Conservation (phyloP, 73 alveolate genomes). For the Symbiodinium natans region DNA sequence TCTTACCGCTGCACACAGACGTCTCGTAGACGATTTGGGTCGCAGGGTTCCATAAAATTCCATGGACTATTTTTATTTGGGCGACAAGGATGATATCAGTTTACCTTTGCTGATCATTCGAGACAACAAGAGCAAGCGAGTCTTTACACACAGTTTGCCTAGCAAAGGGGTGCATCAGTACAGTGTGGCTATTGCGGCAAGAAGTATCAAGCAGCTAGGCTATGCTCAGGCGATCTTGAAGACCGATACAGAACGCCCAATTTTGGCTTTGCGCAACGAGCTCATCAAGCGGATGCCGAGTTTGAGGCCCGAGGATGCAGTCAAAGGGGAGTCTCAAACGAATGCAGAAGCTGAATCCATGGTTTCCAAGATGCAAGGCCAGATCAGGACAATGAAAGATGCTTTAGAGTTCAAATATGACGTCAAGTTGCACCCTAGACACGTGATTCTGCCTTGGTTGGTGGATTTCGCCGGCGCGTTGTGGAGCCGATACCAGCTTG, state of each 20-base stretch:
- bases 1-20: not conserved
- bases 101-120: slow-evolving; percentile 10
- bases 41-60: not conserved
- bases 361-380: not conserved
- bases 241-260: slow-evolving; percentile 21
- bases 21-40: not conserved
- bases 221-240: not conserved
- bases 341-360: not conserved
- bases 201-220: not conserved
- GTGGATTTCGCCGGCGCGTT: not conserved
- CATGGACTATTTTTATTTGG: slow-evolving; percentile 28
- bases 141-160: not conserved
- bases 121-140: not conserved
- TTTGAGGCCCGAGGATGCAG: not conserved
- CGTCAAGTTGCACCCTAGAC: not conserved
- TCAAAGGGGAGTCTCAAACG: slow-evolving; percentile 18
- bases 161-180: slow-evolving; percentile 49
- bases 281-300: not conserved
- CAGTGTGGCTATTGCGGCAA: not conserved
- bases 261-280: not conserved
- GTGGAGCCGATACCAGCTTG: not conserved
- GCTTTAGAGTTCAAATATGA: not conserved
- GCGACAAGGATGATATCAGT: not conserved
- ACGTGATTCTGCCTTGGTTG: slow-evolving; percentile 18
- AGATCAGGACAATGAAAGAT: not conserved